Evolutionary conservation across 1,139 yeast species (phyloP).

Genomic region (Pichia sp.): DNA sequence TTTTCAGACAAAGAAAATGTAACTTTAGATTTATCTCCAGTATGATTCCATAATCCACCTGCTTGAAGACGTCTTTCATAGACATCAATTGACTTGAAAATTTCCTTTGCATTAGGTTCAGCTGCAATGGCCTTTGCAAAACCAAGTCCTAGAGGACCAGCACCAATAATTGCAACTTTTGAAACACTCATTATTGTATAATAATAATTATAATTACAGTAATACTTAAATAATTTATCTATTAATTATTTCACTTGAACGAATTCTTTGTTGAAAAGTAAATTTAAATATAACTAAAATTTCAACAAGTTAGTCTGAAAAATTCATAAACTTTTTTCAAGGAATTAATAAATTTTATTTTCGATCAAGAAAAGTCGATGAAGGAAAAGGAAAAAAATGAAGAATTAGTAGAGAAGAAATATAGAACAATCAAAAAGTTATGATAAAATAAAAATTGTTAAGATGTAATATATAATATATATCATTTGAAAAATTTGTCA

Average conservation of each 20-base stretch:
- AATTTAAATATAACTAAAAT: too few relatives aligned
- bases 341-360: too few relatives aligned
- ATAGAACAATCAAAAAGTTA: too few relatives aligned
- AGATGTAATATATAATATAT: neutral
- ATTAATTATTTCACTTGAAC: too few relatives aligned
- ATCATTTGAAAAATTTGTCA: neutral
- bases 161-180: constrained; percentile 42
- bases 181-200: constrained; percentile 4
- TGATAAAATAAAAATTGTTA: neutral
- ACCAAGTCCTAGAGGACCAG: constrained; percentile 47
- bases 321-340: too few relatives aligned
- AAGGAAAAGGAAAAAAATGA: neutral
- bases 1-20: constrained; percentile 13
- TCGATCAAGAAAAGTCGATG: too few relatives aligned
- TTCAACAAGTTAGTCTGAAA: too few relatives aligned
- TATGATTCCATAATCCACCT: constrained; percentile 47
- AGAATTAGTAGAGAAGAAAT: neutral
- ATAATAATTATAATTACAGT: too few relatives aligned
- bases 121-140: constrained; percentile 41
- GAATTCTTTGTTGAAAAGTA: too few relatives aligned
- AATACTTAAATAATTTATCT: too few relatives aligned
- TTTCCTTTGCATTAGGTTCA: constrained; percentile 33
- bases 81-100: constrained; percentile 33
- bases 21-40: constrained; percentile 26
- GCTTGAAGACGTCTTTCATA: constrained; percentile 38